These are phyloP conservation scores for Podila epigama DNA, from an alignment of 192 early-diverging fungal genomes.

Conservation along the genomic window DNA sequence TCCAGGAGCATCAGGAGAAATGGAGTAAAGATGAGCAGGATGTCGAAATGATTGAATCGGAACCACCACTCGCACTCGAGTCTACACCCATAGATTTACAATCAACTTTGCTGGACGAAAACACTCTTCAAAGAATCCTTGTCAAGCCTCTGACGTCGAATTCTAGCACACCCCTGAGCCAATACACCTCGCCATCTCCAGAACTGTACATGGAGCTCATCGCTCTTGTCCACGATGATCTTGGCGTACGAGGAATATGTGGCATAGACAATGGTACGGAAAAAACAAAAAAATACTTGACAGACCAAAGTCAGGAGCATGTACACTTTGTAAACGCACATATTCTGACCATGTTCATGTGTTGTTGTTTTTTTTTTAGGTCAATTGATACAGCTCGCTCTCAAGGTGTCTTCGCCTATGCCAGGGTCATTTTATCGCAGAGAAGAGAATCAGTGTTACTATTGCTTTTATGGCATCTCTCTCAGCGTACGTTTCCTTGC, in stretches of 20 bases:
- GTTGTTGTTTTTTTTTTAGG: constrained; percentile 33
- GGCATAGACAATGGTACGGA: constrained; percentile 49
- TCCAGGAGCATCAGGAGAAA: constrained; percentile 4
- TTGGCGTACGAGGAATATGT: constrained; percentile 69
- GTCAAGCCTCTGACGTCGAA: constrained; percentile 21
- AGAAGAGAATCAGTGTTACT: constrained; percentile 70
- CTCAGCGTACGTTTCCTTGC: constrained; percentile 66
- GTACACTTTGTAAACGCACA: no score
- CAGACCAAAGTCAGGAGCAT: no score
- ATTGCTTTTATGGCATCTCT: constrained; percentile 68
- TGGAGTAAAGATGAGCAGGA: background rate
- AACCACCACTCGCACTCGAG: background rate
- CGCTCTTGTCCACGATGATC: constrained; percentile 61
- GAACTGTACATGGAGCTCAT: constrained; percentile 53
- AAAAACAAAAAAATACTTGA: no score
- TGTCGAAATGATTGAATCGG: background rate
- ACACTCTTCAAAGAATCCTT: constrained; percentile 11
- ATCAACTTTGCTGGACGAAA: constrained; percentile 15
- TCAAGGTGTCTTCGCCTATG: constrained; percentile 47
- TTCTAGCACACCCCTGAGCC: background rate
- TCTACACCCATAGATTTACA: constrained; percentile 8
- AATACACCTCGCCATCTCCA: constrained; percentile 10
- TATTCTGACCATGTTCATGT: no score
- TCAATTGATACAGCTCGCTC: constrained; percentile 54
- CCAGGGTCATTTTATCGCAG: constrained; percentile 49